These are phyloP conservation scores for Kazachstania sp. DNA, from an alignment of 1,139 yeast genomes.

Conservation along the genomic window DNA sequence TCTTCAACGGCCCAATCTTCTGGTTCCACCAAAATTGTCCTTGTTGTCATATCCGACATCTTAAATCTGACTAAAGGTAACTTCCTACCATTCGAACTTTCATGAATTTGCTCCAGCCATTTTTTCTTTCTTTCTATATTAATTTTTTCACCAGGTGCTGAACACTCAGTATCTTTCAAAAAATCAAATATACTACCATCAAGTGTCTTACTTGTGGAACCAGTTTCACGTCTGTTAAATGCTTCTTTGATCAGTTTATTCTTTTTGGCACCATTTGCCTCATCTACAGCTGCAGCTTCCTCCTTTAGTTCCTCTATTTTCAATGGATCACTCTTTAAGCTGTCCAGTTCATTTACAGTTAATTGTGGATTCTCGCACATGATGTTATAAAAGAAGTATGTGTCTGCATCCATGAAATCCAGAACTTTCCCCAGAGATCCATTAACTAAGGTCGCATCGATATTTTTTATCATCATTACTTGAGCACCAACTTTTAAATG, in stretches of 20 bases:
- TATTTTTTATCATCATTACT: slow-evolving; percentile 91
- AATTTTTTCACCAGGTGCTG: slow-evolving; percentile 24
- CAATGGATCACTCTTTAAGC: slow-evolving; percentile 1
- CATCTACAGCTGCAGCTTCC: slow-evolving; percentile 10
- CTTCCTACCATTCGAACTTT: slow-evolving; percentile 33
- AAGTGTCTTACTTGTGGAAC: slow-evolving; percentile 18
- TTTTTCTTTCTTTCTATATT: slow-evolving; percentile 35
- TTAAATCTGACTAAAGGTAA: slow-evolving; percentile 74
- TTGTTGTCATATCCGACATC: slow-evolving; percentile 57
- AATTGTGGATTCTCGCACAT: slow-evolving; percentile 8
- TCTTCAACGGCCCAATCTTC: slow-evolving; percentile 70
- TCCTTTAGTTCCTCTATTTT: slow-evolving; percentile 5
- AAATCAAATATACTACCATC: slow-evolving; percentile 45
- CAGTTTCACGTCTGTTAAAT: slow-evolving; percentile 13
- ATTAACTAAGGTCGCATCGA: slow-evolving; percentile 80
- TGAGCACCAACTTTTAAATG: slow-evolving; percentile 76
- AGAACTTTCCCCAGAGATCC: slow-evolving; percentile 86
- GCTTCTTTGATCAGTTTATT: slow-evolving; percentile 17
- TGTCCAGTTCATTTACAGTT: slow-evolving; percentile 8
- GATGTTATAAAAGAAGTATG: slow-evolving; percentile 35
- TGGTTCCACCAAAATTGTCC: slow-evolving; percentile 63
- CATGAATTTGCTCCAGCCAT: slow-evolving; percentile 33
- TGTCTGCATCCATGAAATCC: slow-evolving; percentile 58
- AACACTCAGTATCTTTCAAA: slow-evolving; percentile 33
- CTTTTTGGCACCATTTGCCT: slow-evolving; percentile 10